Percentiles rank a stretch among this genome's conserved stretches.
These are phyloP conservation scores for Nannizziopsis barbatae DNA, from an alignment of 2,329 filamentous ascomycete genomes.

Conservation along the genomic window DNA sequence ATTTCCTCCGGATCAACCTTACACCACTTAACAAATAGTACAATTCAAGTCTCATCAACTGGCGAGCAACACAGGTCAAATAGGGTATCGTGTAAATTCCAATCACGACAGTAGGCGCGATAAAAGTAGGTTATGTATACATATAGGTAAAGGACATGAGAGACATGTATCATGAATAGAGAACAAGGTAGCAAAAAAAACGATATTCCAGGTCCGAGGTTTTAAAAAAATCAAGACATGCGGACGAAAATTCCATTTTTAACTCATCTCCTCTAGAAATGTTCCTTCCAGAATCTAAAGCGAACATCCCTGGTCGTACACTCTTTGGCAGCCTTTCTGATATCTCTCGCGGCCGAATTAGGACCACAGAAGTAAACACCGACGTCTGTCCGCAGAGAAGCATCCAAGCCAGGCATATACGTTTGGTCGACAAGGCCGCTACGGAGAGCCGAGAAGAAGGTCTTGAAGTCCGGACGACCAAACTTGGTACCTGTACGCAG, in stretches of 20 bases:
- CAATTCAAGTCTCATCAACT: background rate
- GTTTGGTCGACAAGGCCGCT: conserved; percentile 75
- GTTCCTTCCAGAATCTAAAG: conserved; percentile 99
- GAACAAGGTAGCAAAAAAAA: background rate
- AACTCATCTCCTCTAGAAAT: conserved; percentile 36
- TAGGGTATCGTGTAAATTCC: conserved; percentile 6
- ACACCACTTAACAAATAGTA: too few species aligned
- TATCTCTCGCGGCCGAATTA: conserved; percentile 65
- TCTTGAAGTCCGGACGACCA: conserved; percentile 77
- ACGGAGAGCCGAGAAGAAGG: conserved; percentile 72
- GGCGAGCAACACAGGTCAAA: background rate
- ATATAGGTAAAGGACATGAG: conserved; percentile 1
- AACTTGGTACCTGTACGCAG: conserved; percentile 85
- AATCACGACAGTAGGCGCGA: conserved; percentile 1
- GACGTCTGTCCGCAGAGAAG: conserved; percentile 66
- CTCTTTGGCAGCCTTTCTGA: conserved; percentile 66
- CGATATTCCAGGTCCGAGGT: background rate
- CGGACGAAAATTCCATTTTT: background rate
- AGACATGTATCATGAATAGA: conserved; percentile 11
- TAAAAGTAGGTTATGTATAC: conserved; percentile 4
- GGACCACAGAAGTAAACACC: conserved; percentile 98
- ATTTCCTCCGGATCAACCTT: too few species aligned
- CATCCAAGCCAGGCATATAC: conserved; percentile 73
- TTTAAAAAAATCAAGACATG: background rate
- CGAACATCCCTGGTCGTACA: conserved; percentile 67